Conservation (phyloP, 2,329 filamentous ascomycete genomes). For the Aspergillus piperis region DNA sequence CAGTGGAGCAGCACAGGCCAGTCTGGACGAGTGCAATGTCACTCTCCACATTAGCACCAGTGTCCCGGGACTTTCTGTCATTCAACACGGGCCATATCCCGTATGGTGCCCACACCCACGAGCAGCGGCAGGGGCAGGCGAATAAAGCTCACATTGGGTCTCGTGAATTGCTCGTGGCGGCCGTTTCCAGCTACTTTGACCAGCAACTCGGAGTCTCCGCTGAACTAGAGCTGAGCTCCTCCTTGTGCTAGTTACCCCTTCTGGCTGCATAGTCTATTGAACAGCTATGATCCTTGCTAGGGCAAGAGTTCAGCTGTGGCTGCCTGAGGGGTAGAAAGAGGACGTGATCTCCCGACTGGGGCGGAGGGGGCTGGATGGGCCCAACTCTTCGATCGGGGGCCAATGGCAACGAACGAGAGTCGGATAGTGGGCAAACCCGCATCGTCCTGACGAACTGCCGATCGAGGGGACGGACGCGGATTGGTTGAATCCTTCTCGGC, state of each 20-base stretch:
- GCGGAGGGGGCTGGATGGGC: neutral
- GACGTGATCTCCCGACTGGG: neutral
- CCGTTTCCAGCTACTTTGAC: neutral
- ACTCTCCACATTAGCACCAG: conserved; percentile 1
- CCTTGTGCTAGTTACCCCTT: neutral
- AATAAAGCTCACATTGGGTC: neutral
- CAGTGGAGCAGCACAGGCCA: neutral
- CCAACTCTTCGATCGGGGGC: neutral
- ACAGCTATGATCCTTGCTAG: conserved; percentile 7
- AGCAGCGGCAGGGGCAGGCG: neutral
- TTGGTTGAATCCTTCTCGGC: neutral
- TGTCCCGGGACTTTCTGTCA: conserved; percentile 1
- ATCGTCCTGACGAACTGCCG: conserved; percentile 11
- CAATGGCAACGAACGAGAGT: neutral
- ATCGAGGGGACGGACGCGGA: conserved; percentile 3
- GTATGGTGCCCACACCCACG: neutral
- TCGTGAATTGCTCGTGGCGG: neutral
- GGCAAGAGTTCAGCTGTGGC: neutral
- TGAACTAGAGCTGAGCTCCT: neutral
- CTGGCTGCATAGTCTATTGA: neutral
- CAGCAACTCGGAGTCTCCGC: conserved; percentile 2
- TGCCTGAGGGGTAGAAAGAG: conserved; percentile 5
- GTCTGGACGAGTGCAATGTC: neutral
- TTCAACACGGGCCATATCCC: neutral
- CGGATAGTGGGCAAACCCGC: neutral